Conservation (phyloP, 1,139 yeast genomes). For the Lodderomyces oxycetoniae region DNA sequence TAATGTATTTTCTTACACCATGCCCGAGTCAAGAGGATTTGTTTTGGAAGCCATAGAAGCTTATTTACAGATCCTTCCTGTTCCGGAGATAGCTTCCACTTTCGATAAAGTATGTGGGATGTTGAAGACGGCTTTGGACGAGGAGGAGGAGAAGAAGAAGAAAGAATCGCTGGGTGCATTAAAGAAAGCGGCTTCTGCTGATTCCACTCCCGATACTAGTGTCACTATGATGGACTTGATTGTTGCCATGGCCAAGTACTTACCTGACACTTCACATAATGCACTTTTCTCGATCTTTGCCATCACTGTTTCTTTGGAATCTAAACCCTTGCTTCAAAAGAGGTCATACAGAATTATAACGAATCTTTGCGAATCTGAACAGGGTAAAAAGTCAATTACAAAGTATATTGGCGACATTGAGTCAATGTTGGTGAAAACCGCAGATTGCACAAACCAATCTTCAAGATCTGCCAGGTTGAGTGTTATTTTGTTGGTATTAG, state of each 20-base stretch:
- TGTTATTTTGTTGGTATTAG: conserved; percentile 59
- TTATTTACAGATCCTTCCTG: conserved; percentile 66
- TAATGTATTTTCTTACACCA: conserved; percentile 84
- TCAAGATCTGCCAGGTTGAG: conserved; percentile 78
- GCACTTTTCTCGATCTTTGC: conserved; percentile 77
- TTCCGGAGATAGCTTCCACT: conserved; percentile 63
- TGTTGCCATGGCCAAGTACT: conserved; percentile 79
- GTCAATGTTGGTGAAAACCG: conserved; percentile 51
- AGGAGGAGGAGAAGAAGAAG: conserved; percentile 36
- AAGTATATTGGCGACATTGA: conserved; percentile 57
- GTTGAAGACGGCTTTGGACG: conserved; percentile 70
- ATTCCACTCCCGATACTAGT: conserved; percentile 48
- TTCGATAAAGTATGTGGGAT: conserved; percentile 83
- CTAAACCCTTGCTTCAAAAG: conserved; percentile 74
- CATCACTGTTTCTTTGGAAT: conserved; percentile 50
- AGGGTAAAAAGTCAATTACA: conserved; percentile 52
- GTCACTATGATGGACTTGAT: conserved; percentile 88
- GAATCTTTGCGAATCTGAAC: conserved; percentile 62
- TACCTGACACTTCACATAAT: conserved; percentile 65
- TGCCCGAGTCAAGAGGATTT: conserved; percentile 77
- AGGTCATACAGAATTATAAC: conserved; percentile 81
- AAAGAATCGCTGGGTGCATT: no score
- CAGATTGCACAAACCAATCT: conserved; percentile 60
- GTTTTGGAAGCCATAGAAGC: conserved; percentile 82
- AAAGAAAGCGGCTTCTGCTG: conserved; percentile 18